Conservation (phyloP, 805 yeast genomes). For the Naumovozyma castellii region DNA sequence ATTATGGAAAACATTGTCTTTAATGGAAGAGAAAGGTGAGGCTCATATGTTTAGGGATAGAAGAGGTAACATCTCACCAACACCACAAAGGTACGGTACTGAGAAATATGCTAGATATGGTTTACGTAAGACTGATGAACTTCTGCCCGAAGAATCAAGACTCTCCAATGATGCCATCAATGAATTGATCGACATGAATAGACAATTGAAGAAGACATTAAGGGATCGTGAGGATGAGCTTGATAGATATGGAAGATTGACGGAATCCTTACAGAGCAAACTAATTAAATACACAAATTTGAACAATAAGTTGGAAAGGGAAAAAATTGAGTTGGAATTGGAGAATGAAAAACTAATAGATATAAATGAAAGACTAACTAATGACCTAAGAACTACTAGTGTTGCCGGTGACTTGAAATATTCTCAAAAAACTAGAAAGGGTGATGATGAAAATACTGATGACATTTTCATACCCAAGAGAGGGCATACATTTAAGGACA, state of each 20-base stretch:
- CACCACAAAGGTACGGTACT: slow-evolving; percentile 22
- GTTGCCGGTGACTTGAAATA: background rate
- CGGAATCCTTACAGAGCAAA: slow-evolving; percentile 29
- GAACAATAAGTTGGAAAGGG: slow-evolving; percentile 8
- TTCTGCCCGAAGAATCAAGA: slow-evolving; percentile 30
- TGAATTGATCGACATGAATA: slow-evolving; percentile 31
- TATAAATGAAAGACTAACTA: background rate
- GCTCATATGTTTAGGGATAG: background rate
- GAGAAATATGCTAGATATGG: background rate
- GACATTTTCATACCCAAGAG: background rate
- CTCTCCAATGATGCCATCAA: slow-evolving; percentile 32
- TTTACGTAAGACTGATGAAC: slow-evolving; percentile 10
- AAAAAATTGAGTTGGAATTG: background rate
- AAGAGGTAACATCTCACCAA: slow-evolving; percentile 18
- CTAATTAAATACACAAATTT: slow-evolving; percentile 30
- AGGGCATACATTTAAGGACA: background rate
- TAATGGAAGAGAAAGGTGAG: background rate
- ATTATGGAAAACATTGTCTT: no score
- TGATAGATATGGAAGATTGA: slow-evolving; percentile 22
- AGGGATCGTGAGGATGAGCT: slow-evolving; percentile 20
- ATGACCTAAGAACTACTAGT: background rate
- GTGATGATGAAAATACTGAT: background rate
- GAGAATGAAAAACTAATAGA: background rate
- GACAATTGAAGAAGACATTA: slow-evolving; percentile 27
- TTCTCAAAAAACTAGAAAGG: slow-evolving; percentile 4